Percentiles rank a stretch among this genome's conserved stretches.
Evolutionary conservation across 768 basidiomycete genomes (phyloP).

Genomic region (Clavulina sp.): DNA sequence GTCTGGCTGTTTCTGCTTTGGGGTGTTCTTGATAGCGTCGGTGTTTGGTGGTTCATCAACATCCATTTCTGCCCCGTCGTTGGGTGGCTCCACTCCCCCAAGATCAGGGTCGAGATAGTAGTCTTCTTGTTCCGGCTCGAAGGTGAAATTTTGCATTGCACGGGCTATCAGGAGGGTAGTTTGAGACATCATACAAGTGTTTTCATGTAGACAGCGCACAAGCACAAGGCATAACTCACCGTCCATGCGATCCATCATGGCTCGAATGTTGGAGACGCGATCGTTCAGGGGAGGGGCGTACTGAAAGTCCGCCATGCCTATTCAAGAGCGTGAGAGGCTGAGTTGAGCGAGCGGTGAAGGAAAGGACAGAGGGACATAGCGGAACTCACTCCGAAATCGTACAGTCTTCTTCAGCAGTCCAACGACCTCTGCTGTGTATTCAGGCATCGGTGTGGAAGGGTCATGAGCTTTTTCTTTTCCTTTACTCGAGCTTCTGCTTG

Average conservation of each 20-base stretch:
- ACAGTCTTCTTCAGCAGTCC: constrained; percentile 68
- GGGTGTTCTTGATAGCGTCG: background rate
- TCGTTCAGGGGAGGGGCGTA: constrained; percentile 62
- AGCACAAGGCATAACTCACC: constrained; percentile 41
- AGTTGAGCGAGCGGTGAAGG: background rate
- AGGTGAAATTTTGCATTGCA: constrained; percentile 46
- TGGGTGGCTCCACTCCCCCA: too few species aligned
- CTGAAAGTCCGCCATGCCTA: constrained; percentile 91
- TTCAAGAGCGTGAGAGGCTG: background rate
- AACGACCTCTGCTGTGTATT: constrained; percentile 55
- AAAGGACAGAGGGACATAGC: constrained; percentile 16
- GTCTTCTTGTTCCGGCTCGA: constrained; percentile 52
- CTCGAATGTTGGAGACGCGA: constrained; percentile 46
- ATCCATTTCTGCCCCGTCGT: too few species aligned
- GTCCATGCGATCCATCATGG: constrained; percentile 64
- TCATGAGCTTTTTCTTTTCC: too few species aligned
- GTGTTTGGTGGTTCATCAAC: constrained; percentile 10
- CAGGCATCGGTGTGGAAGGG: constrained; percentile 15
- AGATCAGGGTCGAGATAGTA: too few species aligned
- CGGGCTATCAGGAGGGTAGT: constrained; percentile 34
- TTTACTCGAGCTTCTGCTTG: too few species aligned
- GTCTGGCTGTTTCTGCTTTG: background rate
- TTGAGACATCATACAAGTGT: background rate
- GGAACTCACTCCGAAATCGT: constrained; percentile 61
- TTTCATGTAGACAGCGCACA: background rate